Percentiles rank a stretch among this genome's conserved stretches.
These are phyloP conservation scores for Gossypium laxum DNA, from an alignment of 441 rosid species.

Conservation along the genomic window DNA sequence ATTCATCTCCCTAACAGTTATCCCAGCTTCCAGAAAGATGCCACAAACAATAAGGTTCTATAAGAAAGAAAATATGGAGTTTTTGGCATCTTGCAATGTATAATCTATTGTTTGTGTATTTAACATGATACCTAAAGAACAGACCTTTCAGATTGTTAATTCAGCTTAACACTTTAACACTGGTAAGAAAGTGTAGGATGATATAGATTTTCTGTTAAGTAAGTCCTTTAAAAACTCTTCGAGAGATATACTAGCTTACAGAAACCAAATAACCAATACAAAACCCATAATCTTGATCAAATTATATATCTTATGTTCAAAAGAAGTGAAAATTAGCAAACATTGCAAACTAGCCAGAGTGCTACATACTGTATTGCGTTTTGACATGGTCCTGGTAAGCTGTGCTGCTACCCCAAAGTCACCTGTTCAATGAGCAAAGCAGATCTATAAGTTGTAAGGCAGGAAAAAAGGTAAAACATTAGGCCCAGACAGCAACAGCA, in stretches of 20 bases:
- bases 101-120: neutral
- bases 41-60: conserved; percentile 1
- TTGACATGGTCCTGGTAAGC: conserved; percentile 97
- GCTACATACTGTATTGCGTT: conserved; percentile 75
- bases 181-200: conserved; percentile 1
- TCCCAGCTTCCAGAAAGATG: neutral
- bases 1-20: neutral
- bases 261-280: neutral
- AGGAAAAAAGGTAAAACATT: neutral
- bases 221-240: neutral
- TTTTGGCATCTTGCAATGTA: neutral
- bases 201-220: neutral
- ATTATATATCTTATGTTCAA: neutral
- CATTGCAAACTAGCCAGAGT: neutral
- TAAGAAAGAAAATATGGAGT: neutral
- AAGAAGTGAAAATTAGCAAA: neutral
- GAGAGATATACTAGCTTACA: neutral
- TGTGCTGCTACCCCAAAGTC: conserved; percentile 99
- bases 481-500: neutral
- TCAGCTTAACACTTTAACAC: neutral
- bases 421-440: conserved; percentile 43
- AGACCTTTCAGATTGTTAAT: neutral
- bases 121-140: neutral
- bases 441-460: conserved; percentile 11
- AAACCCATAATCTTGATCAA: neutral